Evolutionary conservation across 2,329 filamentous ascomycete genomes (phyloP), one percentile per base, ranked within the genome.

Genomic region (Cladosporium sp.): DNA sequence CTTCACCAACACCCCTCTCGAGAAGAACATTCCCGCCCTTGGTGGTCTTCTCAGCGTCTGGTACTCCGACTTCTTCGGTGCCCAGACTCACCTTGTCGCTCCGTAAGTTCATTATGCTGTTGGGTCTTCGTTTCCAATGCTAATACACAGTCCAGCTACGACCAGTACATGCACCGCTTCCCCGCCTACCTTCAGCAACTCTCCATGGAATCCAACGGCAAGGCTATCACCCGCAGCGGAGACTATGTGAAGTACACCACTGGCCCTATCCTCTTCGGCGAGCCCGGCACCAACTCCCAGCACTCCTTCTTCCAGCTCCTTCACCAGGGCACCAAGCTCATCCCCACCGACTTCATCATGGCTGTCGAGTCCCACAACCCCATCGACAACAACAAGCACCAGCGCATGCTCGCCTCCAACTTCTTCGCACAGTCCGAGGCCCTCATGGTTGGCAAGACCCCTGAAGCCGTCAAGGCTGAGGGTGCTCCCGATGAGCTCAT

Each of bases 261-360:
- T 38, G 93, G 94, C 51, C 86, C 94, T 57, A 93, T 99, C 73
- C 82, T 99, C 64, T 99, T 99, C 74, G 94, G 94, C 72, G 94
- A 99, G 83, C 94, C 94, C 56, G 95, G 92, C 78, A 99, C 94
- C 75, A 99, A 99, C 74, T 94, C 94, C 45, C 94, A 99, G 82
- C 94, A 99, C 85, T 97, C 94, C 62, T 99, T 99, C 87, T 99
- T 96, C 88, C 94, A 99, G 84, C 88, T 99, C 50, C 87, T 99
- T 60, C 94, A 99, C 83, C 94, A 99, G 78, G 94, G 94, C 71
- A 99, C 94, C 69, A 97, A 97, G 85, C 87, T 99, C 71, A 97
- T 99, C 73, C 94, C 94, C 15, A 88, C 93, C 67, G 94, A 99
- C 79, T 99, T 99, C 82, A 95, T 99, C 79, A 82, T 99, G 69